Base-by-base conservation (phyloP, 1,284 basidiomycete genomes). In the Tylopilus microsporus region DNA sequence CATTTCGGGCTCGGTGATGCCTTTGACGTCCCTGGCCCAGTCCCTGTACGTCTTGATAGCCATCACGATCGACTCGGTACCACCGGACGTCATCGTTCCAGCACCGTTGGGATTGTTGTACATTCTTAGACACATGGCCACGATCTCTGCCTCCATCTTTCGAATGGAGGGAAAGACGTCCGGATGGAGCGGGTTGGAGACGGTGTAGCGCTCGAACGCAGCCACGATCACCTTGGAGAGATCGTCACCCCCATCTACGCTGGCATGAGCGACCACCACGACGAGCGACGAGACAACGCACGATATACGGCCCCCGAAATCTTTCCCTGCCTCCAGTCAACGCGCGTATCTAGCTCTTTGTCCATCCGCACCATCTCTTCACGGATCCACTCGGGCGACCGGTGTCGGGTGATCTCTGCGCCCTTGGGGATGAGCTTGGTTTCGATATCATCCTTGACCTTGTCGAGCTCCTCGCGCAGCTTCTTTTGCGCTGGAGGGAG, bases 51-150 rank as follows among this genome's bases (percentile, higher is more conserved):
- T 90, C 77, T 98, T 97, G 66, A 94, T 84, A 4, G 94, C 86
- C 93, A 95, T 93, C 55, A 96, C 77, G 67, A 99, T 98, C 16
- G 91, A 94, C n/a, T n/a, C n/a, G n/a, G n/a, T n/a, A n/a, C n/a
- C n/a, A n/a, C n/a, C n/a, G n/a, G n/a, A n/a, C n/a, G n/a, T n/a
- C n/a, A n/a, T n/a, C n/a, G n/a, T n/a, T n/a, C n/a, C n/a, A n/a
- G n/a, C n/a, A n/a, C n/a, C n/a, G n/a, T n/a, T n/a, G n/a, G n/a
- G n/a, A n/a, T n/a, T n/a, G n/a, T n/a, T n/a, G n/a, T n/a, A n/a
- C n/a, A n/a, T n/a, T n/a, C n/a, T n/a, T n/a, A n/a, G n/a, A n/a
- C n/a, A n/a, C n/a, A 25, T 25, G 25, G 25, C 25, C 25, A 25
- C 2, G 25, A 25, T 25, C 25, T 25, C 25, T 25, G 25, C 25